Evolutionary conservation across 768 basidiomycete species (phyloP).

Genomic region (Gymnopilus dilepis): DNA sequence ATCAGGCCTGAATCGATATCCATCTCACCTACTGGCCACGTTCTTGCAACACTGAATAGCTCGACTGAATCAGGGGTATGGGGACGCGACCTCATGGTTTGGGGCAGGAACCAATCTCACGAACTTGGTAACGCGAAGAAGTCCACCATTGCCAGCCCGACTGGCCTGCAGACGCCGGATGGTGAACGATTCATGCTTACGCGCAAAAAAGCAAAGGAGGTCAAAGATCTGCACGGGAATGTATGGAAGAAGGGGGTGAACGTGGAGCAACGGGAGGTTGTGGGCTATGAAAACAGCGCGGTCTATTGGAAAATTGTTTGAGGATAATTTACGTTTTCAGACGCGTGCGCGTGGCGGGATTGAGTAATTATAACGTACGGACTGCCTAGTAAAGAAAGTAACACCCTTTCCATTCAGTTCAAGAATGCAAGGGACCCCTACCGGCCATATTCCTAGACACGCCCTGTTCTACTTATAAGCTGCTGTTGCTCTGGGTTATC

Average conservation of each 20-base stretch:
- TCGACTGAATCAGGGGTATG: constrained; percentile 51
- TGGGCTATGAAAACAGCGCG: constrained; percentile 66
- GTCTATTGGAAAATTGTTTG: constrained; percentile 71
- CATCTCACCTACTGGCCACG: constrained; percentile 78
- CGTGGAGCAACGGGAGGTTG: constrained; percentile 68
- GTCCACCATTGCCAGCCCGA: constrained; percentile 60
- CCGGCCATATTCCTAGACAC: neutral
- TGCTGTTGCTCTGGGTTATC: neutral
- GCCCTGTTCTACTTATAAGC: neutral
- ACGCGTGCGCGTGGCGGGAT: neutral
- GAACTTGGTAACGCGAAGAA: constrained; percentile 81
- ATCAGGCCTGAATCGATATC: constrained; percentile 67
- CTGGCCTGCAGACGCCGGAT: constrained; percentile 51
- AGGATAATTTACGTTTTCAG: constrained; percentile 7
- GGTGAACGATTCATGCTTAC: constrained; percentile 67
- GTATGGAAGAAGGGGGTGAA: constrained; percentile 62
- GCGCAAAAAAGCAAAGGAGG: constrained; percentile 51
- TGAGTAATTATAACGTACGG: constrained; percentile 4
- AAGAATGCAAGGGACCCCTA: neutral
- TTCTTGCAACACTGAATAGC: constrained; percentile 76
- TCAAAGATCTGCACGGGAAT: constrained; percentile 64
- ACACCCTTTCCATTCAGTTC: neutral
- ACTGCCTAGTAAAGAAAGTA: constrained; percentile 10
- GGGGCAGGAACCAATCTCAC: constrained; percentile 76
- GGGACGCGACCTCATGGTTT: constrained; percentile 70